Evolutionary conservation across 169 alveolate species (phyloP), one percentile per base, ranked within the genome.

Genomic region (Theileria parva): DNA sequence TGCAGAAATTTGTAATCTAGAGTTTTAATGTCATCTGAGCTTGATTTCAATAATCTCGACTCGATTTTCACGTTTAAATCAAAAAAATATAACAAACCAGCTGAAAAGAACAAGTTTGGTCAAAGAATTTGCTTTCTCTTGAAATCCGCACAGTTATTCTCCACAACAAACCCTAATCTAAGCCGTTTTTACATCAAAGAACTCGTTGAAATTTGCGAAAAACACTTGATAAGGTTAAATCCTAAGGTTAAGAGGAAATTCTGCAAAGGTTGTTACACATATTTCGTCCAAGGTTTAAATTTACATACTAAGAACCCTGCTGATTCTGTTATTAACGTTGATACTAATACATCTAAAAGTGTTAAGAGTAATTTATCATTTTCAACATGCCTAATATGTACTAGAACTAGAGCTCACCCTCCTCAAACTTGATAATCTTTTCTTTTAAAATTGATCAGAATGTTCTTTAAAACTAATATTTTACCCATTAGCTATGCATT

Each of bases 221-320:
- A 81, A 51, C 88, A 81, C 69, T 66, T 81, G 15, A 81, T 81
- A 74, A 4, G 88, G 2, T 68, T 81, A 11, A 64, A 74, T 21
- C 55, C 74, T 15, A 25, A 68, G 0, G 48, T 64, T 28, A 81
- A 81, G 59, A 50, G 80, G 11, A 21, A 15, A 12, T 75, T 74
- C 55, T 81, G 88, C 74, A 69, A 57, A 61, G 88, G 88, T 6
- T 81, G 88, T 32, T 71, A 81, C 39, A 73, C 88, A n/a, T 32
- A 71, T 8, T 44, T 61, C 3, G 64, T 80, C 15, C 80, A 77
- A 11, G 87, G 81, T 5, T 39, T 34, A 51, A 68, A 53, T 28
- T 75, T n/a, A 5, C 37, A 21, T 21, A 21, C 28, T 25, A 57
- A 8, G 21, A 17, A 57, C 11, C 66, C 66, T 8, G 3, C 32